Percentiles rank a stretch among this genome's conserved stretches.
Conservation (phyloP, 192 early-diverging fungal genomes). For the Coemansia sp. region DNA sequence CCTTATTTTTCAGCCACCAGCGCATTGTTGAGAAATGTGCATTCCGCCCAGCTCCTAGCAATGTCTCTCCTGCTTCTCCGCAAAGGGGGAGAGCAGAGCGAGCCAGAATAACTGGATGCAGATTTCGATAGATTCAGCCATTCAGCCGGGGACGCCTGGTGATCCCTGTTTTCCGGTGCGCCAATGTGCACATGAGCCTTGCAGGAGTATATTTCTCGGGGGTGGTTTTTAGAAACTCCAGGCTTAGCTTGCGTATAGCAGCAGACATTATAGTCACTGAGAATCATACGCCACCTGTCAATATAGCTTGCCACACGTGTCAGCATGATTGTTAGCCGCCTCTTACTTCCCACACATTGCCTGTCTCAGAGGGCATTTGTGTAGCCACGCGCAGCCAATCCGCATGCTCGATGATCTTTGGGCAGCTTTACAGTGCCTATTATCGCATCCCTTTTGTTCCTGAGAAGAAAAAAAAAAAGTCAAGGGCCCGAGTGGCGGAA, state of each 20-base stretch:
- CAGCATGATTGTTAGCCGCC: constrained; percentile 9
- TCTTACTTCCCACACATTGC: constrained; percentile 13
- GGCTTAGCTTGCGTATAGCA: too few relatives aligned
- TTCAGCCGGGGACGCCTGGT: constrained; percentile 9
- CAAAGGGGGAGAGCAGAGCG: neutral
- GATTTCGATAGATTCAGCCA: constrained; percentile 7
- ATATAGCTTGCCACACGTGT: constrained; percentile 11
- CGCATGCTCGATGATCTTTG: neutral
- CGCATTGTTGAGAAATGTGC: too few relatives aligned
- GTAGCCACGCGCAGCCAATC: neutral
- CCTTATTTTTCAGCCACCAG: too few relatives aligned
- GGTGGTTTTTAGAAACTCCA: neutral
- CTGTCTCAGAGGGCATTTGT: neutral
- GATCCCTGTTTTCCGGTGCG: constrained; percentile 5
- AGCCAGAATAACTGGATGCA: constrained; percentile 2
- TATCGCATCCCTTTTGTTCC: neutral
- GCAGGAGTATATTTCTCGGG: neutral
- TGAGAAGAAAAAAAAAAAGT: constrained; percentile 7
- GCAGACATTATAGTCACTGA: too few relatives aligned
- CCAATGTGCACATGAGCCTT: constrained; percentile 4
- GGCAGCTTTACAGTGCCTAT: constrained; percentile 2
- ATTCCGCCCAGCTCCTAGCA: too few relatives aligned
- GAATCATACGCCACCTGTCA: constrained; percentile 10
- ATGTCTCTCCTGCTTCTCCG: too few relatives aligned
- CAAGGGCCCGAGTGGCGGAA: constrained; percentile 1